Base-by-base conservation (phyloP, 306 rosid genomes). In the Casuarina glauca region DNA sequence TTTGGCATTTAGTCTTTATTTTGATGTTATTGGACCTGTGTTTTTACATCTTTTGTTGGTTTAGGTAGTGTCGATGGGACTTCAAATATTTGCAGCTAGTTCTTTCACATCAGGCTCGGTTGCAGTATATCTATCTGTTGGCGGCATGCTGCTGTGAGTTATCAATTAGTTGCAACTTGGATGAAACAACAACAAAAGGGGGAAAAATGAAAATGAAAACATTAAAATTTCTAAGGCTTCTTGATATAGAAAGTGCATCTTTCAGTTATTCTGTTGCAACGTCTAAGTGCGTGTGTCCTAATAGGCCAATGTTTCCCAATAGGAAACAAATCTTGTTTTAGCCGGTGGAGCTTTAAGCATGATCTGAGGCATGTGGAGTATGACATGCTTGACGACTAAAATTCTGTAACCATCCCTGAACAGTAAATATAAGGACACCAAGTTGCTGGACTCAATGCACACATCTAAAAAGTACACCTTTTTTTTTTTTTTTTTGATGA, bases 71-170 rank as follows among this genome's bases (percentile, higher is more conserved):
- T 62, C 97, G 12, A 77, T 90, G 92, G 89, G 84, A 79, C 83
- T 92, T 43, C 93, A 92, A 86, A 91, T 82, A 70, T 69, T 83
- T 75, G 97, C 88, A 75, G 90, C 91, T 48, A 89, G 91, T 78
- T 85, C 92, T 44, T 83, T 72, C 48, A 79, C 81, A 67, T 79
- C 96, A 42, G 87, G 88, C 58, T 80, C 82, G 73, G 90, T 80
- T 76, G 77, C 90, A 43, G 74, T 85, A 87, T 89, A 84, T 79
- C 87, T 93, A 46, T 89, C 97, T 12, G 88, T 89, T 45, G 97
- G 97, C 72, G 92, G 96, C 88, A 89, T 90, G 87, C 87, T 90
- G 72, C 79, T 90, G 97, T 93, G 84, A 93, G 96, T 90, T 58
- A 26, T 75, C 66, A 75, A 74, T 80, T 48, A 57, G 51, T 80